A percentile compares a stretch with the other conserved stretches of the same genome.
phyloP scores from a whole-genome alignment of 305 asterid genomes.

The Fraxinus floribunda region DNA sequence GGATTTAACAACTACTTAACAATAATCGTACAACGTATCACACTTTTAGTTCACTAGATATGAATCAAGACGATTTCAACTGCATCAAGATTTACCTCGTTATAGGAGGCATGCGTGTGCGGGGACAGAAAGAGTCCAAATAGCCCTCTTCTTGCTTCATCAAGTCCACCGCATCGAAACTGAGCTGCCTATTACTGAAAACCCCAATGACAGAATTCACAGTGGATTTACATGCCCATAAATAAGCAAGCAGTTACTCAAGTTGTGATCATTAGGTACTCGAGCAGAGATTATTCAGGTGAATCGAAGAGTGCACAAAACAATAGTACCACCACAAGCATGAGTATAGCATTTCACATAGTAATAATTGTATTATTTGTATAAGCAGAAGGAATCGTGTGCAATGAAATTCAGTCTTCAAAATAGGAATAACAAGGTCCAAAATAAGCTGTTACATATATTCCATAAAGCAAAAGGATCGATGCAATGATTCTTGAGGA shows the following conservation, averaged over 20 bases:
- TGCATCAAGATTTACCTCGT: too few species aligned
- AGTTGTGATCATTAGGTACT: background rate
- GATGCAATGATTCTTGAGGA: background rate
- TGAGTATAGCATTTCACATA: background rate
- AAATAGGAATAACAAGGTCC: background rate
- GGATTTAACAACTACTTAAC: too few species aligned
- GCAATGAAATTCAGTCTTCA: background rate
- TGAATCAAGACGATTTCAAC: too few species aligned
- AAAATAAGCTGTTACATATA: background rate
- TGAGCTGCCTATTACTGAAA: background rate
- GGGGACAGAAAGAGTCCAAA: too few species aligned
- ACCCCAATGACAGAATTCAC: background rate
- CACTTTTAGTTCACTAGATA: too few species aligned
- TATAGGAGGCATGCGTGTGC: too few species aligned
- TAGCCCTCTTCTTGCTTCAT: slow-evolving; percentile 13
- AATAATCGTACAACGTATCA: too few species aligned
- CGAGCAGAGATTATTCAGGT: background rate
- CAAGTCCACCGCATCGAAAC: slow-evolving; percentile 15
- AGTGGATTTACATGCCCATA: background rate
- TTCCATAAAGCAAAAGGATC: background rate
- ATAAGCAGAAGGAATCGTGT: background rate
- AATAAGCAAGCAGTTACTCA: background rate
- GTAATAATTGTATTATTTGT: background rate
- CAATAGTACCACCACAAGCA: background rate
- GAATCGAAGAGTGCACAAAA: background rate